Evolutionary conservation across 768 basidiomycete species (phyloP), one percentile per base, ranked within the genome.

Genomic region (Tricholoma saponaceum): DNA sequence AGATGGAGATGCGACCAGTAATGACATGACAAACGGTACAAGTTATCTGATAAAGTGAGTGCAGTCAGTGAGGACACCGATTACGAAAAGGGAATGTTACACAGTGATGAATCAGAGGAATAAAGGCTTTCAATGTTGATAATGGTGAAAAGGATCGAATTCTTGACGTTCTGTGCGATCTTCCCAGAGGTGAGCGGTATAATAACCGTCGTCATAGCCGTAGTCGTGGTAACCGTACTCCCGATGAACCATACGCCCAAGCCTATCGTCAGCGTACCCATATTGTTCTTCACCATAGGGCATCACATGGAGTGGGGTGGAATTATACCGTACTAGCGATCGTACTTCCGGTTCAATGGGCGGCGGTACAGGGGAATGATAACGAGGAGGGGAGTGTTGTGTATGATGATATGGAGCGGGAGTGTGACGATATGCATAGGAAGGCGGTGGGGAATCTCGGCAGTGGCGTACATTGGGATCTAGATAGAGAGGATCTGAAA

Each of bases 191-290:
- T 30, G 28, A 32, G 35, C 23, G 13, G 23, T 23, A 13, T 46
- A 30, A 28, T 32, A 22, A 8, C 22, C 23, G 1, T 5, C 28
- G 12, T 26, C 55, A 18, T 33, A 28, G 23, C 51, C 57, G 32
- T 57, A 50, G 37, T 60, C 49, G 10, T 54, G 30, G 57, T 58
- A 60, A 26, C 55, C 55, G 12, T 61, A 62, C 26, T 60, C 52
- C 52, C 57, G 62, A 35, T 39, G 35, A 55, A 60, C 53, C 18
- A 55, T 7, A 13, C 33, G 22, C 16, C 44, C 39, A 6, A 35
- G 20, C 26, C 5, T 50, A 14, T 61, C 30, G 30, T 52, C 55
- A 30, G 50, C 47, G 26, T 61, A 57, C 39, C 52, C 55, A 52
- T 60, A 58, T 53, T 33, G 58, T 32, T 55, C 49, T 37, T 54